Base-by-base conservation (phyloP, 2,329 filamentous ascomycete genomes). In the Ceratocystis smalleyi region DNA sequence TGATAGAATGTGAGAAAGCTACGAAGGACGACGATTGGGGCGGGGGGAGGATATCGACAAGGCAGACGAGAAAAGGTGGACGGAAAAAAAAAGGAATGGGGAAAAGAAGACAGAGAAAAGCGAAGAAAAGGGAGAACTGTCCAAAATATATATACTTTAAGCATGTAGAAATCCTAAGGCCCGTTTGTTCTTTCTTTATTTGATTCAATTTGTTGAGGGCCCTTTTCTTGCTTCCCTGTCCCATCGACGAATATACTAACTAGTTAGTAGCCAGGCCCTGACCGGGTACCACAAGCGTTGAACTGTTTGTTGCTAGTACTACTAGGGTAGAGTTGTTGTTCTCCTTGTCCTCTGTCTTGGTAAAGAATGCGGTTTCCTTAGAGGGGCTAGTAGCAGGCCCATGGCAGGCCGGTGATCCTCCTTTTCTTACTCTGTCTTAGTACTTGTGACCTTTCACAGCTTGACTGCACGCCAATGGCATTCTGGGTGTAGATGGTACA, bases 91-190 rank as follows among this genome's bases (percentile, higher is more conserved):
- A 43, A 65, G 66, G 32, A 62, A 67, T 55, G 66, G 59, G 45
- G 43, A 61, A 65, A 45, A 43, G 59, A 45, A 63, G 55, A 65
- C 64, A 65, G 64, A 68, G 30, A 62, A 35, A n/a, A n/a, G 57
- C 43, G 19, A 64, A 59, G 55, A 65, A 65, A 67, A 55, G 59
- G 57, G 66, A 65, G 60, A 66, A 57, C 32, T 62, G 65, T 59
- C 59, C 59, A 64, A 30, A 61, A 62, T 66, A 64, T 61, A 32
- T 55, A 57, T 27, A 40, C 35, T 40, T 40, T 40, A 40, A 40
- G 35, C 35, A 40, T 32, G 49, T 40, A 22, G 24, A 60, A 60
- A 43, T 22, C 30, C 27, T 49, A 27, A 35, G 27, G n/a, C 40
- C 45, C 15, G 27, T 54, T 62, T 27, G 32, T 22, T 59, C 43